A percentile compares a stretch with the other conserved stretches of the same genome.
phyloP scores from a whole-genome alignment of 805 yeast species.

The Spathaspora arborariae region DNA sequence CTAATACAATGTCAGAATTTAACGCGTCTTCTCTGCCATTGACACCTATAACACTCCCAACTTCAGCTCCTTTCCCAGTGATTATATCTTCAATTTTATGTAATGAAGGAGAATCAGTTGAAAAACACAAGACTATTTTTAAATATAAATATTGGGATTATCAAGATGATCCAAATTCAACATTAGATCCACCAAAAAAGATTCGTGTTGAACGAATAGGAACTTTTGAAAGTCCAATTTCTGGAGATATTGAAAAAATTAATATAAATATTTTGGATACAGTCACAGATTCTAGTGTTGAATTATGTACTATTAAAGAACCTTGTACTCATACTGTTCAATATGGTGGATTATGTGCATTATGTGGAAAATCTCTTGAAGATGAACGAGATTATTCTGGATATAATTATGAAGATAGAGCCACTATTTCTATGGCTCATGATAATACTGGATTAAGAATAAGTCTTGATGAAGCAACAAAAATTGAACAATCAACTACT shows the following conservation, averaged over 20 bases:
- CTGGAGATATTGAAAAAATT: conserved; percentile 58
- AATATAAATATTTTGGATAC: conserved; percentile 56
- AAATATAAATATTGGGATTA: conserved; percentile 67
- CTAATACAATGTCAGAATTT: background rate
- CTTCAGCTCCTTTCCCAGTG: conserved; percentile 64
- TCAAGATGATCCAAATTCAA: conserved; percentile 49
- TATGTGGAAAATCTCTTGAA: conserved; percentile 79
- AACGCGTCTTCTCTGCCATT: conserved; percentile 9
- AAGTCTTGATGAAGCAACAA: conserved; percentile 80
- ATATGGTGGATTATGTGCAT: conserved; percentile 90
- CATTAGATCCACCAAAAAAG: conserved; percentile 40
- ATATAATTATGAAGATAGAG: conserved; percentile 62
- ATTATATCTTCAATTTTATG: conserved; percentile 51
- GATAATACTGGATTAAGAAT: conserved; percentile 82
- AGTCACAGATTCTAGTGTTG: conserved; percentile 43
- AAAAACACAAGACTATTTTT: conserved; percentile 52
- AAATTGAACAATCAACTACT: conserved; percentile 68
- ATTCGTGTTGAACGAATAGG: conserved; percentile 67
- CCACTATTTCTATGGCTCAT: conserved; percentile 86
- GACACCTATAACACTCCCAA: conserved; percentile 56
- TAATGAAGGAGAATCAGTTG: conserved; percentile 42
- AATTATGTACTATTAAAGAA: conserved; percentile 60
- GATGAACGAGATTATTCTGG: conserved; percentile 72
- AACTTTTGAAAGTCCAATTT: conserved; percentile 78
- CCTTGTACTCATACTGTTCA: conserved; percentile 92